Evolutionary conservation across 352 stramenopile genomes (phyloP), one percentile per base, ranked within the genome.

Genomic region (Phytopythium chamaehyphon): DNA sequence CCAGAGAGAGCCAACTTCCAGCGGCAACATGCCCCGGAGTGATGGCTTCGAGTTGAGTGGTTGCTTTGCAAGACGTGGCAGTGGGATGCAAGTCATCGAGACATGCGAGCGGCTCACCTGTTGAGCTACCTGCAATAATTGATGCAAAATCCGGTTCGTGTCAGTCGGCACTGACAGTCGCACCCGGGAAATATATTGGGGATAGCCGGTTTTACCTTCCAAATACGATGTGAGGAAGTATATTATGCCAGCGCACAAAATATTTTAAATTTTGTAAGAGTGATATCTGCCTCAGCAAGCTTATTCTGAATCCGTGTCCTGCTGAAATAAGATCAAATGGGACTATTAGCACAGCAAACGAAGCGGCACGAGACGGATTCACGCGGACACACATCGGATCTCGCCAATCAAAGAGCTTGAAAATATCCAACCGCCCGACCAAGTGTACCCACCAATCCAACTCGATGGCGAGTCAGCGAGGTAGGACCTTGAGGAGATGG

Each of bases 31-130:
- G 10, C 10, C 11, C 5, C 8, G 7, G 14, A 15, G 18, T 22
- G 21, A 35, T 12, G 18, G 9, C 6, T 47, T 31, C 9, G 24
- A 9, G 7, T 21, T 18, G 40, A 36, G 19, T 47, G 40, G 16
- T 47, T 47, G 40, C 31, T 21, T 6, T 21, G 19, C n/a, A 39
- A 39, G 45, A 51, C 45, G 45, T 51, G 45, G 16, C 45, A n/a
- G 45, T 51, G 45, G 45, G 45, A 51, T 51, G 11, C 28, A 33
- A 23, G 12, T 5, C 31, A 40, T 26, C 31, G 45, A 48, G 26
- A 51, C 45, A 51, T 28, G 45, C 22, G n/a, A 28, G 14, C 15
- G 42, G 33, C 15, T 18, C 22, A 26, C 14, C 3, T 28, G 18
- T 28, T 36, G 43, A 18, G 21, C 0, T 7, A 26, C 45, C 45